Percentiles rank a stretch among this genome's conserved stretches.
Conservation (phyloP, 768 basidiomycete genomes). For the Panus rudis region DNA sequence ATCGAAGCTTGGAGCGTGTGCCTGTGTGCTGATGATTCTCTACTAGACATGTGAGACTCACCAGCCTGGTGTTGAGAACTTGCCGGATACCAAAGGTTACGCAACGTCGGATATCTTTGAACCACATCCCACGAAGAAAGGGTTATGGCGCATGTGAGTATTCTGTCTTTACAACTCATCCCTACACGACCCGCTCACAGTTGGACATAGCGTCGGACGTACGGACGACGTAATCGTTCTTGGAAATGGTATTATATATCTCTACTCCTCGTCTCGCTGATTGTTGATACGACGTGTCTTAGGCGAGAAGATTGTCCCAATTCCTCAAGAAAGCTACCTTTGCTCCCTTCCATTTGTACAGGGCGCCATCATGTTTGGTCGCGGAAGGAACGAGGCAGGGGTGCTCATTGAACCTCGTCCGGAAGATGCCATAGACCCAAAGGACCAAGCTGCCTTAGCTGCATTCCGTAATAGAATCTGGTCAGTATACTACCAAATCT, state of each 20-base stretch:
- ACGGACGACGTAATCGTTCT: constrained; percentile 12
- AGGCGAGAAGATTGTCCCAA: constrained; percentile 4
- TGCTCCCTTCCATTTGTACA: constrained; percentile 17
- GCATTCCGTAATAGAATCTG: constrained; percentile 15
- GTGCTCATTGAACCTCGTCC: constrained; percentile 24
- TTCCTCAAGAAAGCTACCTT: constrained; percentile 27
- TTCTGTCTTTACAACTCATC: not conserved
- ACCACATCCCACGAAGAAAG: constrained; percentile 12
- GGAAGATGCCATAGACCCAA: constrained; percentile 15
- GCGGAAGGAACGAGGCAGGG: constrained; percentile 23
- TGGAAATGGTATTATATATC: constrained; percentile 4
- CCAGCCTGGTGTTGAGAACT: constrained; percentile 11
- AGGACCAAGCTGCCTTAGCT: constrained; percentile 12
- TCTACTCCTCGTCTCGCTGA: not conserved
- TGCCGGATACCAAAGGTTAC: constrained; percentile 8
- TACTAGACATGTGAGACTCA: constrained; percentile 10
- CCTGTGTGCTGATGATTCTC: constrained; percentile 3
- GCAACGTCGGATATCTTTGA: constrained; percentile 10
- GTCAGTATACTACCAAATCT: not conserved
- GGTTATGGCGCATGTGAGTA: constrained; percentile 11
- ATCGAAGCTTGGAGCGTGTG: not conserved
- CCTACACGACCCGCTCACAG: not conserved
- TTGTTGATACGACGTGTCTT: not conserved
- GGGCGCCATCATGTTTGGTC: constrained; percentile 26
- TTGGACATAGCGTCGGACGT: constrained; percentile 9